These are phyloP conservation scores for Colletotrichum eremochloae DNA, from an alignment of 2,329 filamentous ascomycete species.

Conservation along the genomic window DNA sequence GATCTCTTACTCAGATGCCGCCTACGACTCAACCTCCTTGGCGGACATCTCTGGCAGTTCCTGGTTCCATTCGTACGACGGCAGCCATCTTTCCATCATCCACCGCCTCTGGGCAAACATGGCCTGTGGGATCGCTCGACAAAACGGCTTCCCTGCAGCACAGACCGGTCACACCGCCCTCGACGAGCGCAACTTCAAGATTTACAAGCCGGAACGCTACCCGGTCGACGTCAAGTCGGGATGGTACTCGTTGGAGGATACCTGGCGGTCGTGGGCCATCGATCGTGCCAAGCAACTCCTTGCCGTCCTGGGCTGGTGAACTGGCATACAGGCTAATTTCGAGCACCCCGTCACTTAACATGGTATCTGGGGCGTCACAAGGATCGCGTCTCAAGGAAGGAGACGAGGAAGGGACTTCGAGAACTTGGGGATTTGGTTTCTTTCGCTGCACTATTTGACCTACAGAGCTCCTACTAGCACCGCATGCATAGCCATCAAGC, in stretches of 20 bases:
- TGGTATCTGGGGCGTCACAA: no score
- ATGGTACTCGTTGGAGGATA: constrained; percentile 20
- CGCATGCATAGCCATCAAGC: constrained; percentile 30
- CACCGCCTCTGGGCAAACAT: constrained; percentile 27
- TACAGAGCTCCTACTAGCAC: constrained; percentile 35
- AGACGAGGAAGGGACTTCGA: neutral
- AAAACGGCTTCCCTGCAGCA: constrained; percentile 46
- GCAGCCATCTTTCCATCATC: constrained; percentile 44
- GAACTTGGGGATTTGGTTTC: constrained; percentile 24
- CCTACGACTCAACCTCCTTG: neutral
- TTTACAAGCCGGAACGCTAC: constrained; percentile 17
- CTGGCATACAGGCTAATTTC: no score
- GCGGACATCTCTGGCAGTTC: constrained; percentile 26
- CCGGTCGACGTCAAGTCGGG: constrained; percentile 19
- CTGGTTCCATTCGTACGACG: constrained; percentile 64
- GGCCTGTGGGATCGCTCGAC: constrained; percentile 44
- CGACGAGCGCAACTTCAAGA: constrained; percentile 53
- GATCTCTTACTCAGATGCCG: neutral
- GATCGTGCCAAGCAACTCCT: constrained; percentile 7
- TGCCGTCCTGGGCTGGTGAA: constrained; percentile 1
- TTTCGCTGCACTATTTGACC: constrained; percentile 37
- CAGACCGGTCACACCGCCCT: constrained; percentile 56
- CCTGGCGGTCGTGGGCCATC: constrained; percentile 10
- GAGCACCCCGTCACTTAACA: neutral
- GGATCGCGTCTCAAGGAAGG: neutral